A percentile compares a stretch with the other conserved stretches of the same genome.
Conservation (phyloP, 768 basidiomycete species). For the Butyriboletus loyo region DNA sequence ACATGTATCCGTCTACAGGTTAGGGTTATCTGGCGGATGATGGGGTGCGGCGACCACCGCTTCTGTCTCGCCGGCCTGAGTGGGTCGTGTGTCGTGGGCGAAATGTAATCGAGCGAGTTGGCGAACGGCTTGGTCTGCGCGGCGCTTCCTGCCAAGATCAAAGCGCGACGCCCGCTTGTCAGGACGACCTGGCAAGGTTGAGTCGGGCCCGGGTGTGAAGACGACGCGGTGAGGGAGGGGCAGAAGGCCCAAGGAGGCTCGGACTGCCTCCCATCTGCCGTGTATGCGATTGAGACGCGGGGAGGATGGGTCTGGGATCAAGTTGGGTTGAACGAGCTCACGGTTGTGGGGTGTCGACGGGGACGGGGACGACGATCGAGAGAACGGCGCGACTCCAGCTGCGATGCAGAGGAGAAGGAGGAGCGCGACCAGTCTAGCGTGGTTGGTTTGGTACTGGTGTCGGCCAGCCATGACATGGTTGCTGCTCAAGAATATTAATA, state of each 20-base stretch:
- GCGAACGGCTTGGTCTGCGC: constrained; percentile 6
- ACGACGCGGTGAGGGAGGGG: constrained; percentile 16
- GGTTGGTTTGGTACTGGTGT: constrained; percentile 11
- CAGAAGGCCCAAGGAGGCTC: constrained; percentile 30
- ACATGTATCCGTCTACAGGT: not conserved
- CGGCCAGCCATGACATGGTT: constrained; percentile 24
- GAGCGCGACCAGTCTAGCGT: constrained; percentile 16
- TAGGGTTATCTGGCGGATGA: not conserved
- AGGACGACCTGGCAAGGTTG: not conserved
- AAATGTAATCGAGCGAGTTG: constrained; percentile 23
- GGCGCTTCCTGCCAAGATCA: constrained; percentile 19
- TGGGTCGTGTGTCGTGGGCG: constrained; percentile 1
- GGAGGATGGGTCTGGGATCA: not conserved
- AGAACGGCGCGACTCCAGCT: constrained; percentile 4
- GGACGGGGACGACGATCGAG: not conserved
- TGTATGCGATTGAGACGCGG: constrained; percentile 11
- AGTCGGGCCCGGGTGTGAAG: not conserved
- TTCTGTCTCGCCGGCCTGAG: constrained; percentile 4
- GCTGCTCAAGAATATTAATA: not conserved
- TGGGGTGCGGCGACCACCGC: not conserved
- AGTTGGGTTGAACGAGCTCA: not conserved
- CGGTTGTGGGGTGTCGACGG: not conserved
- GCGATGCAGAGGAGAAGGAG: constrained; percentile 24
- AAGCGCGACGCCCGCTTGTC: constrained; percentile 21
- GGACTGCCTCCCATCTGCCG: constrained; percentile 34